These are phyloP conservation scores for Camelina neglecta DNA, from an alignment of 345 rosid species.

Conservation along the genomic window DNA sequence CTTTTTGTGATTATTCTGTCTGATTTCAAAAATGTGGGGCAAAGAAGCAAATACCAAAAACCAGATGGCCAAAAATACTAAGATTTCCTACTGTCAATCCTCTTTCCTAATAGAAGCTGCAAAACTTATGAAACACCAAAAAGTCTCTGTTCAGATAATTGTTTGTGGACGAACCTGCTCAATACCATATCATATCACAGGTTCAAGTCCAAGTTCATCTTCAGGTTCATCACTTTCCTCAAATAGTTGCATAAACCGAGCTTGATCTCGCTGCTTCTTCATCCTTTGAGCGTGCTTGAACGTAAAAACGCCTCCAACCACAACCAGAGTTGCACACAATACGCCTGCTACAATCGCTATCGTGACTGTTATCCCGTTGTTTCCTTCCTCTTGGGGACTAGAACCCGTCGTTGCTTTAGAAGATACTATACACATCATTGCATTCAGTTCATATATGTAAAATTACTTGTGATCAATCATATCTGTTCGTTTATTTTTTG, in stretches of 20 bases:
- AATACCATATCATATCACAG: conserved; percentile 27
- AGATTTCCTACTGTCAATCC: conserved; percentile 15
- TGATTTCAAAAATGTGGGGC: conserved; percentile 2
- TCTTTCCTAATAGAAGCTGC: conserved; percentile 13
- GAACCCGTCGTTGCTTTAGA: conserved; percentile 21
- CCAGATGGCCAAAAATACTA: not conserved
- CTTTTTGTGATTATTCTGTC: not conserved
- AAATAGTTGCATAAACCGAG: conserved; percentile 82
- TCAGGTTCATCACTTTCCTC: conserved; percentile 91
- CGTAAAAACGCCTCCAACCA: conserved; percentile 50
- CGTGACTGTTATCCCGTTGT: conserved; percentile 49
- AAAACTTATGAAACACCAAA: conserved; percentile 24
- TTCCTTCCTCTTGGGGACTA: conserved; percentile 29
- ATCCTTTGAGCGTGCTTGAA: conserved; percentile 67
- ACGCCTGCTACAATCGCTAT: conserved; percentile 51
- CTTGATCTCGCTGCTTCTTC: conserved; percentile 88
- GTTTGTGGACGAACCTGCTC: not conserved
- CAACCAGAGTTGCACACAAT: conserved; percentile 49
- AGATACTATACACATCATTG: conserved; percentile 17
- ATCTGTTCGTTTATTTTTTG: conserved; percentile 12
- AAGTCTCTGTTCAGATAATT: not conserved
- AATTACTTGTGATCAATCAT: conserved; percentile 20
- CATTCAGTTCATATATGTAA: not conserved
- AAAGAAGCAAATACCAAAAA: conserved; percentile 11
- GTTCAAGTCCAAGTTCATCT: conserved; percentile 84